phyloP scores from a whole-genome alignment of 441 rosid species.

The Pelargonium cotyledonis region DNA sequence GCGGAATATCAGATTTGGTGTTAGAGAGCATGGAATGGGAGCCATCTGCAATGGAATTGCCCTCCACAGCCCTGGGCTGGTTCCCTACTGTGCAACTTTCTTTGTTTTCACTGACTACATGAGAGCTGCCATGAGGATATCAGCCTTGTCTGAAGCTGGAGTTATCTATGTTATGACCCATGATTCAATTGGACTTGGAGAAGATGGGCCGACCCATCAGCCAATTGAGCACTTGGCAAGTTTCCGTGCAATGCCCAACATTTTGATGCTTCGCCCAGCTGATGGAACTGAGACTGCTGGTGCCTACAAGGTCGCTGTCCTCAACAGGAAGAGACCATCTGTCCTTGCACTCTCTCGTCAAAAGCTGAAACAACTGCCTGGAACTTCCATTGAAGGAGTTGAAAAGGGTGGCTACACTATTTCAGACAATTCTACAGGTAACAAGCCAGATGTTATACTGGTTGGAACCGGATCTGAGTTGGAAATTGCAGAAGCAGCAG shows the following conservation, averaged over 20 bases:
- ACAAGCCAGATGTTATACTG: conserved; percentile 73
- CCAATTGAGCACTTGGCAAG: conserved; percentile 90
- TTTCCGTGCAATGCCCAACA: conserved; percentile 94
- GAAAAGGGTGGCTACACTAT: conserved; percentile 71
- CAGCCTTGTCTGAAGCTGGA: conserved; percentile 67
- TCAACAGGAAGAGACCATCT: conserved; percentile 69
- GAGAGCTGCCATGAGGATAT: conserved; percentile 80
- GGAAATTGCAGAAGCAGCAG: conserved; percentile 73
- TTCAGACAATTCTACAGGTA: conserved; percentile 71
- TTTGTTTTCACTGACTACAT: conserved; percentile 94
- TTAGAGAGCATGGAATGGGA: conserved; percentile 89
- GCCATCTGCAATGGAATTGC: conserved; percentile 82
- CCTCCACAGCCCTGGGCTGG: conserved; percentile 64
- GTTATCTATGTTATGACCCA: conserved; percentile 92
- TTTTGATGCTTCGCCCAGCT: conserved; percentile 83
- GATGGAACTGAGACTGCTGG: conserved; percentile 92
- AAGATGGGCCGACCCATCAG: conserved; percentile 95
- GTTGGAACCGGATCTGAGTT: conserved; percentile 84
- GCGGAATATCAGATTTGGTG: conserved; percentile 79
- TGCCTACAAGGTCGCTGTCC: conserved; percentile 65
- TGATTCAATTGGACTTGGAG: conserved; percentile 92
- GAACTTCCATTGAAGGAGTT: conserved; percentile 77
- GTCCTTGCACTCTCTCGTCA: conserved; percentile 78
- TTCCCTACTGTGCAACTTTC: conserved; percentile 91
- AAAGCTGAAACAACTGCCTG: conserved; percentile 70